A percentile compares a stretch with the other conserved stretches of the same genome.
Conservation (phyloP, 2,329 filamentous ascomycete species). For the Scytalidium lignicola region DNA sequence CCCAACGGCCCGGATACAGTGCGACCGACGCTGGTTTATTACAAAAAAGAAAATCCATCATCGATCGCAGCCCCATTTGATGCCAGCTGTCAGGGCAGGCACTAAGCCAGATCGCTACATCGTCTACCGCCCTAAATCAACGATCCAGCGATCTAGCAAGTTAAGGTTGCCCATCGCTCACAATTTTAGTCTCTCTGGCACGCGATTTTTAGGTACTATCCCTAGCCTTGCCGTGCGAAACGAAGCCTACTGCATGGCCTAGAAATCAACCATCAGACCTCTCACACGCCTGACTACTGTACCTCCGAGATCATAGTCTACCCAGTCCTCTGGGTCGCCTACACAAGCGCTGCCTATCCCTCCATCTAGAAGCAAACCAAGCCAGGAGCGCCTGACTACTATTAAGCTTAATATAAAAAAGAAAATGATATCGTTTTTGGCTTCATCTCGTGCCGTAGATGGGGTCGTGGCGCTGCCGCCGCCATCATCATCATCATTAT, state of each 20-base stretch:
- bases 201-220: background rate
- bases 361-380: background rate
- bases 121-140: background rate
- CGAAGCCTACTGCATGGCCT: background rate
- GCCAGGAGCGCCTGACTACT: background rate
- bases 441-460: background rate
- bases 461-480: background rate
- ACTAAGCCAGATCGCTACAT: background rate
- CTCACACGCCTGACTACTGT: slow-evolving; percentile 5
- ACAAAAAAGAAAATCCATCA: background rate
- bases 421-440: background rate
- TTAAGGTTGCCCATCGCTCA: background rate
- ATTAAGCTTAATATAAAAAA: background rate
- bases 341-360: slow-evolving; percentile 17
- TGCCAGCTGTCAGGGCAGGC: background rate
- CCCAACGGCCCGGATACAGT: too few relatives aligned
- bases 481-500: background rate
- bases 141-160: background rate
- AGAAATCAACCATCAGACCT: background rate
- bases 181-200: background rate
- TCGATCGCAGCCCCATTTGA: background rate
- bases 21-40: too few relatives aligned
- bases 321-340: slow-evolving; percentile 21
- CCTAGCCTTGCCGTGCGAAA: background rate
- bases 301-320: slow-evolving; percentile 16